phyloP scores from a whole-genome alignment of 2,329 filamentous ascomycete species.

The Mycocentrospora acerina region DNA sequence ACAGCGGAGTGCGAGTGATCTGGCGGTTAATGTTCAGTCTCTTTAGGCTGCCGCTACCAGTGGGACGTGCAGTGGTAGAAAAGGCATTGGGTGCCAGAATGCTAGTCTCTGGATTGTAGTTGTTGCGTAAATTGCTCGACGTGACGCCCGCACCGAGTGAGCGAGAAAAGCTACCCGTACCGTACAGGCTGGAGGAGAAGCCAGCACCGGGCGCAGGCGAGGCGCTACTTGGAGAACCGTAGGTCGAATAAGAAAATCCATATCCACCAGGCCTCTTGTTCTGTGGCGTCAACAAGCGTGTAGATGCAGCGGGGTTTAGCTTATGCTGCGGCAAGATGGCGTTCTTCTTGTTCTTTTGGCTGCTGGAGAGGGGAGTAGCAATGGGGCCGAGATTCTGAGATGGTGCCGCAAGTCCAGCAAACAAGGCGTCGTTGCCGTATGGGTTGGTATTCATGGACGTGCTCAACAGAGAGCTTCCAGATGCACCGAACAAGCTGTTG shows the following conservation, averaged over 20 bases:
- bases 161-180: constrained; percentile 64
- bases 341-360: constrained; percentile 74
- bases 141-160: constrained; percentile 85
- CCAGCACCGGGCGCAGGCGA: constrained; percentile 74
- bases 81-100: constrained; percentile 85
- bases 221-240: constrained; percentile 75
- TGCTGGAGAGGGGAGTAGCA: constrained; percentile 81
- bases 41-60: constrained; percentile 65
- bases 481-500: constrained; percentile 56
- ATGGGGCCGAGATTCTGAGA: constrained; percentile 79
- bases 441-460: constrained; percentile 70
- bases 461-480: constrained; percentile 52
- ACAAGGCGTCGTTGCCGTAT: constrained; percentile 86
- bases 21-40: constrained; percentile 90
- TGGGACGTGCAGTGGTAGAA: constrained; percentile 58
- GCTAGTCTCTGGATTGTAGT: constrained; percentile 80
- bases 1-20: constrained; percentile 66
- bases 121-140: constrained; percentile 79
- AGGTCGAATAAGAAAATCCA: constrained; percentile 90
- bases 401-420: constrained; percentile 69
- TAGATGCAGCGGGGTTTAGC: constrained; percentile 77
- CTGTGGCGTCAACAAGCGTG: constrained; percentile 79
- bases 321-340: constrained; percentile 85
- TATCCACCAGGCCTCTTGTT: constrained; percentile 69
- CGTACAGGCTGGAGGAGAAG: constrained; percentile 43